phyloP scores from a whole-genome alignment of 441 rosid genomes.

The Melianthus villosus region DNA sequence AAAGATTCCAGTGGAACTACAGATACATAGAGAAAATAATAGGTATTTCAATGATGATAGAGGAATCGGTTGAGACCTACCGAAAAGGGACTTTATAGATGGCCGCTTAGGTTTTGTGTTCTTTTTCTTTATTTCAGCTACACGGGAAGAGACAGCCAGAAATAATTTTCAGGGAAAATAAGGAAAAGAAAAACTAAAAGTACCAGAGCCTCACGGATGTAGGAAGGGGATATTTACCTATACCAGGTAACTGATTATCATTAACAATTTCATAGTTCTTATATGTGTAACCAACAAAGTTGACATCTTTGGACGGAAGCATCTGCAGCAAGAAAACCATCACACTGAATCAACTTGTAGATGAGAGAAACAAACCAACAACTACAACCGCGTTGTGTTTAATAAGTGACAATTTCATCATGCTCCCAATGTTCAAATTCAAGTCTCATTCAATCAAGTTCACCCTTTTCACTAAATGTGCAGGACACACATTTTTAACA shows the following conservation, averaged over 20 bases:
- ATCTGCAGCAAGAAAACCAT: conserved; percentile 14
- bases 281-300: conserved; percentile 44
- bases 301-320: conserved; percentile 36
- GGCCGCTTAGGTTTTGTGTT: conserved; percentile 81
- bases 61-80: too few species aligned
- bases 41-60: too few species aligned
- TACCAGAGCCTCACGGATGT: too few species aligned
- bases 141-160: background rate
- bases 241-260: conserved; percentile 27
- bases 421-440: too few species aligned
- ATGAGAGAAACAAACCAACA: background rate
- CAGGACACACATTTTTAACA: too few species aligned
- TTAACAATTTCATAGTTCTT: conserved; percentile 41
- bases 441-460: too few species aligned
- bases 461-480: too few species aligned
- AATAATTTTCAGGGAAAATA: too few species aligned
- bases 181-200: too few species aligned
- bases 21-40: background rate
- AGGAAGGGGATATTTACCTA: conserved; percentile 16
- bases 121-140: conserved; percentile 57
- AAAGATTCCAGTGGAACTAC: too few species aligned
- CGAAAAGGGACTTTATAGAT: conserved; percentile 52
- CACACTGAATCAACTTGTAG: too few species aligned
- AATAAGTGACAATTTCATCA: too few species aligned
- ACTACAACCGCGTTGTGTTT: background rate